Evolutionary conservation across 371 early-diverging fungal species (phyloP).

Genomic region (Lichtheimia ramosa): DNA sequence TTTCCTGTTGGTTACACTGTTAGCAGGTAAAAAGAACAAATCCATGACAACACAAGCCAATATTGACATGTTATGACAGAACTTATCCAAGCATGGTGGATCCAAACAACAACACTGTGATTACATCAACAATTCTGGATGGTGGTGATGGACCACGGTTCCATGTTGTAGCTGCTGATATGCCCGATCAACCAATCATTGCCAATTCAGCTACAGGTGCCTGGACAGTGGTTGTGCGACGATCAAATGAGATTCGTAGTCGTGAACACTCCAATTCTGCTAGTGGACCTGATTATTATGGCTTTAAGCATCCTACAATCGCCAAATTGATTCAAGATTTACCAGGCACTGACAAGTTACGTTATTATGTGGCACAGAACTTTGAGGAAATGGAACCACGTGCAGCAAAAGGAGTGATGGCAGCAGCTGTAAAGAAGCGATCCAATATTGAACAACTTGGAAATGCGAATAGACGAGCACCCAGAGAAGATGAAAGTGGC

Average conservation of each 20-base stretch:
- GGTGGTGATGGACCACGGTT: slow-evolving; percentile 77
- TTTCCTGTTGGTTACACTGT: slow-evolving; percentile 88
- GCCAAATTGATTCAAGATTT: slow-evolving; percentile 90
- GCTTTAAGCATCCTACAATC: slow-evolving; percentile 86
- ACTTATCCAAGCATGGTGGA: slow-evolving; percentile 77
- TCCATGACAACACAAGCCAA: slow-evolving; percentile 1
- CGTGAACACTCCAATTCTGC: slow-evolving; percentile 80
- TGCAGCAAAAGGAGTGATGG: slow-evolving; percentile 52
- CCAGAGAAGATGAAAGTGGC: slow-evolving; percentile 14
- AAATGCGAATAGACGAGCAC: slow-evolving; percentile 34
- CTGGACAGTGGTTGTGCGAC: slow-evolving; percentile 84
- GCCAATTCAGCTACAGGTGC: slow-evolving; percentile 87
- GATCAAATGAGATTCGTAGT: slow-evolving; percentile 75
- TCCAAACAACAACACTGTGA: slow-evolving; percentile 55
- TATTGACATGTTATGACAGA: slow-evolving; percentile 23
- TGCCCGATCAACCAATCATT: slow-evolving; percentile 59
- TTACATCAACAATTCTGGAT: slow-evolving; percentile 78
- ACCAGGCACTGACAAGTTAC: slow-evolving; percentile 70
- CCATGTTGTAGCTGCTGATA: slow-evolving; percentile 77
- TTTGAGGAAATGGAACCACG: slow-evolving; percentile 60
- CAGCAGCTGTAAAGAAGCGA: slow-evolving; percentile 49
- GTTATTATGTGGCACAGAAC: slow-evolving; percentile 70
- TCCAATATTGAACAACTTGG: slow-evolving; percentile 47
- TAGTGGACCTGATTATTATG: slow-evolving; percentile 91
- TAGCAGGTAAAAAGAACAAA: slow-evolving; percentile 37